phyloP scores from a whole-genome alignment of 2,329 filamentous ascomycete species.

The Diaporthe sp. region DNA sequence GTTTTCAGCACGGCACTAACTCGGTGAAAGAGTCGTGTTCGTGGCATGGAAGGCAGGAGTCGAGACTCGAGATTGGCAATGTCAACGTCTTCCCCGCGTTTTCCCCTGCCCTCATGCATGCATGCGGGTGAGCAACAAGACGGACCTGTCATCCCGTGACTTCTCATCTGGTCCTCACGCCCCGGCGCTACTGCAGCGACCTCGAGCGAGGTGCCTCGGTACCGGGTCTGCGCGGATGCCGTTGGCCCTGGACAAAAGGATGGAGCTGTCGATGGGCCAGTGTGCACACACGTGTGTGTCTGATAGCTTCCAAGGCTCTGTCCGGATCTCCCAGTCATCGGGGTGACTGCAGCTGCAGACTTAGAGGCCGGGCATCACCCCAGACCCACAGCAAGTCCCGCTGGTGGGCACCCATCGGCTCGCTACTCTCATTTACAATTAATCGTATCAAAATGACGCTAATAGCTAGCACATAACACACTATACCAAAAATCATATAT shows the following conservation, averaged over 20 bases:
- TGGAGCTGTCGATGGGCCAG: neutral
- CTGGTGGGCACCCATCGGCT: neutral
- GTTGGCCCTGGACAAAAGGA: neutral
- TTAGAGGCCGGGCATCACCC: neutral
- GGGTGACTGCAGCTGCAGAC: neutral
- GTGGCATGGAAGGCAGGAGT: neutral
- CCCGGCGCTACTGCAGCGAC: constrained; percentile 15
- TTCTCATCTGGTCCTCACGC: neutral
- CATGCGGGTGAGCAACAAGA: neutral
- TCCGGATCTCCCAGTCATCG: neutral
- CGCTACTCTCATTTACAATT: no score
- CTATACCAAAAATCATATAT: no score
- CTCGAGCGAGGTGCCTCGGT: neutral
- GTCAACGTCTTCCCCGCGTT: neutral
- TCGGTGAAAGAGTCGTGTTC: neutral
- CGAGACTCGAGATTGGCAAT: no score
- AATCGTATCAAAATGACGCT: no score
- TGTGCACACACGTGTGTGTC: neutral
- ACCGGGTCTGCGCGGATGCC: neutral
- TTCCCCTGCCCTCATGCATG: neutral
- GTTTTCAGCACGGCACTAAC: neutral
- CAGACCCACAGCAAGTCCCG: constrained; percentile 2
- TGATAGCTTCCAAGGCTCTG: neutral
- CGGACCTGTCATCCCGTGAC: neutral
- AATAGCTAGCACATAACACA: no score